These are phyloP conservation scores for Cenococcum geophilum DNA, from an alignment of 495 filamentous ascomycete genomes.

Conservation along the genomic window DNA sequence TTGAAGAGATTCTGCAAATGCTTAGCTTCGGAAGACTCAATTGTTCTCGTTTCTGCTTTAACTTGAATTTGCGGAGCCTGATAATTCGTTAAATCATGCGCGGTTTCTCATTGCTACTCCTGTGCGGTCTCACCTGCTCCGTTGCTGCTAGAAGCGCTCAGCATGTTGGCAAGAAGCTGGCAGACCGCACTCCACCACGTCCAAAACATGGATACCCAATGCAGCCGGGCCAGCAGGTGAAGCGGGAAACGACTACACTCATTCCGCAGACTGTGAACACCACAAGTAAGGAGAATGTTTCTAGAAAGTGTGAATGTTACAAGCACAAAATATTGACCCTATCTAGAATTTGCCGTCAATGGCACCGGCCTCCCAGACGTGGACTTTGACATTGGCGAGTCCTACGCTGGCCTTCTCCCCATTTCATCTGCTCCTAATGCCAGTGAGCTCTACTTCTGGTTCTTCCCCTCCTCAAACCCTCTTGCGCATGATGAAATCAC, in stretches of 20 bases:
- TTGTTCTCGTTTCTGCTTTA: too few species aligned
- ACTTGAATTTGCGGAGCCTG: too few species aligned
- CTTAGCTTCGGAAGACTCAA: too few species aligned
- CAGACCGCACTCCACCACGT: slow-evolving; percentile 3
- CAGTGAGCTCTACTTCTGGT: slow-evolving; percentile 42
- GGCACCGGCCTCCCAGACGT: slow-evolving; percentile 40
- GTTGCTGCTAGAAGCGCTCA: slow-evolving; percentile 25
- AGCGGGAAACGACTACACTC: slow-evolving; percentile 20
- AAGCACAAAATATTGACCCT: slow-evolving; percentile 5
- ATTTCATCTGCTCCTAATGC: slow-evolving; percentile 33
- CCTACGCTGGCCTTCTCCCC: slow-evolving; percentile 40
- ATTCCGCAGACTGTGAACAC: slow-evolving; percentile 38
- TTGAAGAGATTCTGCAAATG: too few species aligned
- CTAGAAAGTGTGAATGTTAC: too few species aligned
- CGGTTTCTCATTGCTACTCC: slow-evolving; percentile 25
- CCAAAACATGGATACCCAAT: slow-evolving; percentile 12
- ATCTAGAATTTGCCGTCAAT: slow-evolving; percentile 36
- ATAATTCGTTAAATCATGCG: slow-evolving; percentile 8
- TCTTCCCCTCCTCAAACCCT: slow-evolving; percentile 34
- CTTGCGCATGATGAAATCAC: slow-evolving; percentile 30
- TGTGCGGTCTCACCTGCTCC: slow-evolving; percentile 24
- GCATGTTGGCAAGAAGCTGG: slow-evolving; percentile 29
- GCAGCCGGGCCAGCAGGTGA: slow-evolving; percentile 8
- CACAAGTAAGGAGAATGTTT: slow-evolving; percentile 23
- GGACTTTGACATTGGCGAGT: slow-evolving; percentile 42